phyloP scores from a whole-genome alignment of 176 grass and related monocot genomes.

The Zea luxurians region DNA sequence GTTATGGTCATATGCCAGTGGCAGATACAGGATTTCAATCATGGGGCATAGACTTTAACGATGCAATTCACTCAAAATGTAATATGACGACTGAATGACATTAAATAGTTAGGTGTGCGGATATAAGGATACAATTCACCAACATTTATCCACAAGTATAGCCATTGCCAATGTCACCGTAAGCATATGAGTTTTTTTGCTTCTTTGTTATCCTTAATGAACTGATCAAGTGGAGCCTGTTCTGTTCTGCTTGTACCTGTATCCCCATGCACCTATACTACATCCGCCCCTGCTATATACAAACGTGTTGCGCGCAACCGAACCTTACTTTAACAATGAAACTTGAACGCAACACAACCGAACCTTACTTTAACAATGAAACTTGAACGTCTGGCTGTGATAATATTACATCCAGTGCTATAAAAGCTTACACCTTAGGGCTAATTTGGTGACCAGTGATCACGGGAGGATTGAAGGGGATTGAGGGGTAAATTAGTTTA shows the following conservation, averaged over 20 bases:
- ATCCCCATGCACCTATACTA: neutral
- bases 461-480: too few relatives aligned
- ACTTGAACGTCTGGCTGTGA: neutral
- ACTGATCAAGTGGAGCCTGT: neutral
- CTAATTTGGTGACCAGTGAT: too few relatives aligned
- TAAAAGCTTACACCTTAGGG: conserved; percentile 1
- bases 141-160: neutral
- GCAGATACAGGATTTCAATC: neutral
- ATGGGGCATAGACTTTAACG: neutral
- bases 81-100: neutral
- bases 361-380: conserved; percentile 15
- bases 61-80: neutral
- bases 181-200: neutral
- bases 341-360: neutral
- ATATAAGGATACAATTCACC: neutral
- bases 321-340: conserved; percentile 15
- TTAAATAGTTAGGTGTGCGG: neutral
- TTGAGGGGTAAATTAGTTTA: too few relatives aligned
- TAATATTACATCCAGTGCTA: neutral
- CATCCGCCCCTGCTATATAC: neutral
- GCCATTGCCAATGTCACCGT: neutral
- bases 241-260: neutral
- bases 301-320: neutral
- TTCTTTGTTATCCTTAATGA: neutral
- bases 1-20: conserved; percentile 14